A percentile compares a stretch with the other conserved stretches of the same genome.
Evolutionary conservation across 805 yeast species (phyloP).

Genomic region (Wickerhamomyces alni): DNA sequence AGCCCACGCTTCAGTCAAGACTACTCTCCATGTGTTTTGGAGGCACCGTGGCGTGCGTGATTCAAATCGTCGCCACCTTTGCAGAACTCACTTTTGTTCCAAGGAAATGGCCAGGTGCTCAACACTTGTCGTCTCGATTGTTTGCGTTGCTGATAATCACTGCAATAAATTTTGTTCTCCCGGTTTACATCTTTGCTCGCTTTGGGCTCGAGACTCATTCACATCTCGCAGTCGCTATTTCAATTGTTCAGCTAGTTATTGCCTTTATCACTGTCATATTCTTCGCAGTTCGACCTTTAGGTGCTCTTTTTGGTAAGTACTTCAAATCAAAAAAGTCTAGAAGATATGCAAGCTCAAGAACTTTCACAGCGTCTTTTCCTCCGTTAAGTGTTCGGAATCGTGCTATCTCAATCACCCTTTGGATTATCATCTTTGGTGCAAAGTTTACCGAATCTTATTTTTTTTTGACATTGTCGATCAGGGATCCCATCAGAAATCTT

Average conservation of each 20-base stretch:
- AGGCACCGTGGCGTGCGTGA: constrained; percentile 55
- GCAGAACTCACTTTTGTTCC: constrained; percentile 65
- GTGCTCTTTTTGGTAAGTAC: constrained; percentile 42
- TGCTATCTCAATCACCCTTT: constrained; percentile 59
- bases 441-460: constrained; percentile 76
- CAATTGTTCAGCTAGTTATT: constrained; percentile 50
- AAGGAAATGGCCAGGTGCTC: constrained; percentile 67
- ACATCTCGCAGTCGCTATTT: constrained; percentile 32
- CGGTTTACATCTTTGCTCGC: constrained; percentile 41
- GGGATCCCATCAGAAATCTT: constrained; percentile 70
- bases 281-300: constrained; percentile 56
- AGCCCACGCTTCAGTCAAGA: constrained; percentile 53
- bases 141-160: constrained; percentile 37
- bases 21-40: constrained; percentile 60
- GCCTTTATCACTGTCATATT: constrained; percentile 51
- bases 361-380: constrained; percentile 59
- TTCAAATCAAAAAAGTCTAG: constrained; percentile 34
- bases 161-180: constrained; percentile 43
- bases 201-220: constrained; percentile 34
- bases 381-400: constrained; percentile 45
- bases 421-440: constrained; percentile 60
- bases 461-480: constrained; percentile 64
- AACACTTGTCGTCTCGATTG: constrained; percentile 46
- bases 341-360: constrained; percentile 44
- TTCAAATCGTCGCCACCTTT: constrained; percentile 51